Base-by-base conservation (phyloP, 257 asterid species). In the Leptodermis oblonga region DNA sequence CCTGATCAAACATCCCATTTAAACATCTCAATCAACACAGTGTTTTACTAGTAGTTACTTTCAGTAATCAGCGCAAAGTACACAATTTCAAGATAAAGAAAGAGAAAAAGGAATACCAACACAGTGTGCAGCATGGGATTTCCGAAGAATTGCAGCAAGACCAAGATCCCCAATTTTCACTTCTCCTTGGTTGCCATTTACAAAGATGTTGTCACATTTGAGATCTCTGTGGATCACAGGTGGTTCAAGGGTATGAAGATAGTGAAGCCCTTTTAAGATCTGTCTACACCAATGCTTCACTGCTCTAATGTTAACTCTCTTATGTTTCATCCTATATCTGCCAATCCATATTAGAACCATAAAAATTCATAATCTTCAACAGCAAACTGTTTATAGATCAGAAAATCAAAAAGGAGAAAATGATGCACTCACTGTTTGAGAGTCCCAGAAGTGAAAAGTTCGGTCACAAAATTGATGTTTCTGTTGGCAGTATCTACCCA, bases 191-290 rank as follows among this genome's bases (percentile, higher is more conserved):
- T 83, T 83, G 45, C 88, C 88, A 69, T 83, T 83, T 31, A 83
- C 74, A 67, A 83, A 83, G 39, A 83, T 83, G 72, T 83, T 83
- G 59, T 83, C 86, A 69, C 88, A 83, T 70, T 83, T 83, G 72
- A 83, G 88, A 71, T 83, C 88, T 76, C 88, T 83, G 71, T 83
- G 88, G 9, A 83, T 81, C 74, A 83, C 88, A 65, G 88, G 88
- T 30, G 85, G 88, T 36, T 83, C 84, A 71, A 78, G 88, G 71
- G 76, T 81, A 76, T 83, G 88, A 71, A 83, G 88, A 76, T 83
- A 83, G 17, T 76, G 82, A 73, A 83, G 82, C 31, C 88, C 85
- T 70, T 63, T 76, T 61, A 83, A 76, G 79, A 83, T 83, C 81
- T 83, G 88, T 68, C 86, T 78, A 61, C 86, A 83, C 88, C 88